phyloP scores from a whole-genome alignment of 306 rosid genomes.

The Trifolium dubium region DNA sequence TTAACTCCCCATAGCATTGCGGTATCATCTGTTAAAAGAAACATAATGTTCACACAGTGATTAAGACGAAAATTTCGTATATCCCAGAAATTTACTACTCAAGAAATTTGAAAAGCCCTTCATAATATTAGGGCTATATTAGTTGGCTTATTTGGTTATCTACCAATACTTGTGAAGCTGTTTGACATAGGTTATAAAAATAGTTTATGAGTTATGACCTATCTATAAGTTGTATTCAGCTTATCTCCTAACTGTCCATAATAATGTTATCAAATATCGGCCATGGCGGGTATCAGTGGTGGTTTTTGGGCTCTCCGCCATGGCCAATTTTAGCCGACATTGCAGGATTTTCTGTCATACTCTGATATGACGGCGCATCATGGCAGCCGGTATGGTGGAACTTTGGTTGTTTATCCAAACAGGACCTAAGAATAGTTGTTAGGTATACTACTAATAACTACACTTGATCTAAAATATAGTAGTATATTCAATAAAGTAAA shows the following conservation, averaged over 20 bases:
- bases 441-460: conserved; percentile 5
- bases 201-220: background rate
- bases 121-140: background rate
- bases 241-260: background rate
- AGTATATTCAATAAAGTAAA: conserved; percentile 9
- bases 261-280: background rate
- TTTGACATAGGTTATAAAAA: background rate
- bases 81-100: background rate
- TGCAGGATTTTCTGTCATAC: background rate
- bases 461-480: background rate
- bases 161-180: background rate
- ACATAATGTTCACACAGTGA: conserved; percentile 13
- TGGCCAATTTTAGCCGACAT: background rate
- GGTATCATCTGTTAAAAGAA: conserved; percentile 78
- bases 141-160: background rate
- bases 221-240: background rate
- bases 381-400: background rate
- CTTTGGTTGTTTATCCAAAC: too few relatives aligned
- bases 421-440: too few relatives aligned
- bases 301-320: too few relatives aligned
- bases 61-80: conserved; percentile 1
- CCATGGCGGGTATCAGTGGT: too few relatives aligned
- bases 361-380: background rate
- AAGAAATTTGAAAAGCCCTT: background rate
- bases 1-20: conserved; percentile 90